Base-by-base conservation (phyloP, 2,329 filamentous ascomycete genomes). In the Trichoderma polysporum region DNA sequence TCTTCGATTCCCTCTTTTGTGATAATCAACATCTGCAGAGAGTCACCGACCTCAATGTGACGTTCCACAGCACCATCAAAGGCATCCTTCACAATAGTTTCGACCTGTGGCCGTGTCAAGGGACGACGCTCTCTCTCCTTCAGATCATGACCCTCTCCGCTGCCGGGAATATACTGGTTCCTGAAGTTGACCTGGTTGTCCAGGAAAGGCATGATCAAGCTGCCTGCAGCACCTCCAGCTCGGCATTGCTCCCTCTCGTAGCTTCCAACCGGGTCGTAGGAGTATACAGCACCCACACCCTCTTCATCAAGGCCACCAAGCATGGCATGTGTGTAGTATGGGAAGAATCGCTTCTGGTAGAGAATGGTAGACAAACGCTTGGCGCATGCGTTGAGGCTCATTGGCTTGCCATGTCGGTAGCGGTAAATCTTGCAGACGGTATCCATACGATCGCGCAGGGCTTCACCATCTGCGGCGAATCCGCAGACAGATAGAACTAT, bases 181-280 rank as follows among this genome's bases (percentile, higher is more conserved):
- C 97, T 99, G 85, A 94, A 94, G 83, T 98, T 98, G 84, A 99
- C 95, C 82, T 99, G 96, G 80, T 99, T 99, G 80, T 99, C 95
- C 76, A 99, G 82, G 85, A 99, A 99, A 1, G 95, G 95, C 92
- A 97, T 99, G 81, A 99, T 99, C 79, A 99, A 83, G 75, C 92
- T 95, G 63, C 93, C 91, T 22, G 94, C 94, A 15, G 95, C 94
- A 74, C 95, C 95, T 49, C 92, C 95, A 39, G 95, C 94, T 71
- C 94, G 89, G 83, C 94, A 97, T 82, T 97, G 92, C 82, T 99
- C 95, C 71, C 95, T 86, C 85, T 99, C 95, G 82, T 98, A 99
- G 78, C 92, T 97, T 73, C 95, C 95, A 49, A 99, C 95, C 1
- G 95, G 95, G 77, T 99, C 95, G 82, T 99, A 99, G 71, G 91